A percentile compares a stretch with the other conserved stretches of the same genome.
Evolutionary conservation across 139 green algal genomes (phyloP).

Genomic region (Ettlia oleoabundans): DNA sequence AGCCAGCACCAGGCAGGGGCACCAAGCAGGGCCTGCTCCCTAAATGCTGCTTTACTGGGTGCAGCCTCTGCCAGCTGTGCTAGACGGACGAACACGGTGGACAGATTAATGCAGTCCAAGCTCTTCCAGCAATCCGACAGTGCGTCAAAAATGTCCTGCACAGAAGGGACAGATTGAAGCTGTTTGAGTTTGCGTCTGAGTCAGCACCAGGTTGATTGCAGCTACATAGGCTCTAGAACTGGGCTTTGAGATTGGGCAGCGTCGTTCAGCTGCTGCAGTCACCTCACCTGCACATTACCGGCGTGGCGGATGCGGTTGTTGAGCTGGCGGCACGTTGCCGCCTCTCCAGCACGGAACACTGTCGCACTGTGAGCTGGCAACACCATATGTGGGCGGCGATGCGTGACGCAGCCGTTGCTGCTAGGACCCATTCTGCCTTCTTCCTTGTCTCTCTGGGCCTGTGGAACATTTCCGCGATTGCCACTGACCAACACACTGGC

Average conservation of each 20-base stretch:
- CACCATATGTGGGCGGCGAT: too few species aligned
- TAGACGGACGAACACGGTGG: neutral
- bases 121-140: neutral
- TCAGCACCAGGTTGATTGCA: neutral
- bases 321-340: neutral
- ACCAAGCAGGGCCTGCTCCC: neutral
- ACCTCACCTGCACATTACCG: neutral
- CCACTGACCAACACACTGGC: too few species aligned
- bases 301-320: neutral
- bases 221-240: neutral
- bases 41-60: neutral
- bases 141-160: neutral
- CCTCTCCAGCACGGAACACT: neutral
- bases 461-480: too few species aligned
- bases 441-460: too few species aligned
- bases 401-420: too few species aligned
- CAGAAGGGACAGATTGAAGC: neutral
- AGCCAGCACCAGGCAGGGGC: constrained; percentile 1
- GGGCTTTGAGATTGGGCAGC: too few species aligned
- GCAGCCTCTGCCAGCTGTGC: neutral
- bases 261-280: neutral
- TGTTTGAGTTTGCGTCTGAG: too few species aligned
- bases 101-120: constrained; percentile 20
- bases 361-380: too few species aligned
- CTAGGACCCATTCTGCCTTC: too few species aligned